These are phyloP conservation scores for Blastocladiella britannica DNA, from an alignment of 192 early-diverging fungal genomes.

Conservation along the genomic window DNA sequence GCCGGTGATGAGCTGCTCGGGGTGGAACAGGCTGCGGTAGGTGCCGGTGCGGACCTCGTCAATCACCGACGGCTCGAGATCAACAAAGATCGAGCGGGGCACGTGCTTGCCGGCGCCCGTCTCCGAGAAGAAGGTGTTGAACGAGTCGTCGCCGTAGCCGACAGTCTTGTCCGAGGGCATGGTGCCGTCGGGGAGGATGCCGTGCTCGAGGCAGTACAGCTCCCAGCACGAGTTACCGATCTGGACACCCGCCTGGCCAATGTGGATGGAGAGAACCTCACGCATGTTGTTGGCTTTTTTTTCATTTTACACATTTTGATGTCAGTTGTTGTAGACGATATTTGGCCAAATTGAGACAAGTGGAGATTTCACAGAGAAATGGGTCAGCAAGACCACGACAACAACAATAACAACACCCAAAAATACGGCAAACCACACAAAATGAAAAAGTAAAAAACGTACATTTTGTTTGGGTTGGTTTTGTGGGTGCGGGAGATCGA, in stretches of 20 bases:
- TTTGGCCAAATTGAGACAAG: no score
- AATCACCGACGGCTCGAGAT: slow-evolving; percentile 25
- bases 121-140: slow-evolving; percentile 21
- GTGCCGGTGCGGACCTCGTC: slow-evolving; percentile 24
- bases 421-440: no score
- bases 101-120: slow-evolving; percentile 19
- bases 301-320: background rate
- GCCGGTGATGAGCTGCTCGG: slow-evolving; percentile 19
- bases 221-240: slow-evolving; percentile 76
- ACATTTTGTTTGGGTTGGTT: no score
- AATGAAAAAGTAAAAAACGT: no score
- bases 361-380: no score
- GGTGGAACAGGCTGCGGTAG: slow-evolving; percentile 19
- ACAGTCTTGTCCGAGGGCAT: slow-evolving; percentile 2
- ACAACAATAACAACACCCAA: no score
- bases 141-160: slow-evolving; percentile 13
- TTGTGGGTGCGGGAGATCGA: no score
- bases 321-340: background rate
- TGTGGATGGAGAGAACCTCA: slow-evolving; percentile 56
- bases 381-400: no score
- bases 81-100: slow-evolving; percentile 22
- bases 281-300: slow-evolving; percentile 24
- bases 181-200: slow-evolving; percentile 5
- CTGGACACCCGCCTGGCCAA: slow-evolving; percentile 59
- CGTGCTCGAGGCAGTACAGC: slow-evolving; percentile 5